Conservation (phyloP, 176 grass and related monocot genomes). For the Bromus sterilis region DNA sequence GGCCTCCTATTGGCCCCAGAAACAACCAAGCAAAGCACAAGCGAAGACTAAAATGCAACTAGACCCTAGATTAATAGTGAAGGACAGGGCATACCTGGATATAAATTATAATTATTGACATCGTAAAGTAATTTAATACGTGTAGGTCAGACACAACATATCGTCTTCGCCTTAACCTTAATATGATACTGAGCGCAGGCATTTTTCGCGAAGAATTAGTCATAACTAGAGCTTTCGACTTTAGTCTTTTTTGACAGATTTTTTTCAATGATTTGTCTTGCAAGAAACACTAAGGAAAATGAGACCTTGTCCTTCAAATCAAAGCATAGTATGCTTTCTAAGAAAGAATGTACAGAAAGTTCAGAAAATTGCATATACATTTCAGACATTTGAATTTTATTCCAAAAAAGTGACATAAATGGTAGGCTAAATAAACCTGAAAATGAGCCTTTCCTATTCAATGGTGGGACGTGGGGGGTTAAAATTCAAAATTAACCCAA, state of each 20-base stretch:
- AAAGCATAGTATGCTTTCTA: background rate
- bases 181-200: background rate
- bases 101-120: slow-evolving; percentile 9
- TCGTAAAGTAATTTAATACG: background rate
- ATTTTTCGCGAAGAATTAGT: background rate
- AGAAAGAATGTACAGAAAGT: background rate
- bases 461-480: no score
- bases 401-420: background rate
- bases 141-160: background rate
- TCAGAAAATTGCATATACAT: background rate
- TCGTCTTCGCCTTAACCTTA: background rate
- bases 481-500: background rate
- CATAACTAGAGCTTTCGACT: background rate
- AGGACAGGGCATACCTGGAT: background rate
- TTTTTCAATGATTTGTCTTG: background rate
- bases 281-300: background rate
- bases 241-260: background rate
- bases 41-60: slow-evolving; percentile 6
- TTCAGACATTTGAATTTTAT: background rate
- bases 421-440: background rate
- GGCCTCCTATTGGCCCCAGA: slow-evolving; percentile 14
- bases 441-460: background rate
- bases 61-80: slow-evolving; percentile 17
- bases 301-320: background rate
- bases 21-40: slow-evolving; percentile 23